Percentiles rank a stretch among this genome's conserved stretches.
Evolutionary conservation across 179 eudicot genomes (phyloP).

Genomic region (Silene vulgaris): DNA sequence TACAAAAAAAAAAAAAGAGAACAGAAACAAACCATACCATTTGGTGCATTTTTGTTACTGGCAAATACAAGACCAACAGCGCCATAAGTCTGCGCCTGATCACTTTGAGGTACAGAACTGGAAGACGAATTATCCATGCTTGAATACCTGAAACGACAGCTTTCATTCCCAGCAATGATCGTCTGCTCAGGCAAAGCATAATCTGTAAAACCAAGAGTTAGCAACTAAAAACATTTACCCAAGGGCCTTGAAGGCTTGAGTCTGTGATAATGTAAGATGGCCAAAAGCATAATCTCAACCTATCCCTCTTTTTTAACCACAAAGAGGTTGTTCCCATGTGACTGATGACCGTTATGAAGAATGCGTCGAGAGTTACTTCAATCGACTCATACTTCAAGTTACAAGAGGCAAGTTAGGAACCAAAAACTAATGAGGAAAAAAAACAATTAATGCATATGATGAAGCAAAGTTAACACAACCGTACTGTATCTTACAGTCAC

Average conservation of each 20-base stretch:
- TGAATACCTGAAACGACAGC: conserved; percentile 39
- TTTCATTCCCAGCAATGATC: conserved; percentile 66
- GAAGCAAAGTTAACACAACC: neutral
- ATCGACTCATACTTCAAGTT: neutral
- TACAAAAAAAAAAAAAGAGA: neutral
- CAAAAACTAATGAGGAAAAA: neutral
- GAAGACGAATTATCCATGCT: conserved; percentile 20
- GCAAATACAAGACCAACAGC: conserved; percentile 70
- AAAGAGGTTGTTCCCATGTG: neutral
- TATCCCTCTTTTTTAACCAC: neutral
- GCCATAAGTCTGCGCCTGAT: conserved; percentile 18
- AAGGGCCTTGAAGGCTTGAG: neutral
- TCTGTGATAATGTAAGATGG: neutral
- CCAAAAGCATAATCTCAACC: neutral
- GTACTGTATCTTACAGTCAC: neutral
- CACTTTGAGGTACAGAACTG: conserved; percentile 12
- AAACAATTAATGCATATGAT: neutral
- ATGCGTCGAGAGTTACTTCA: neutral
- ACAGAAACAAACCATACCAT: conserved; percentile 37
- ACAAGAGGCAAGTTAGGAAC: conserved; percentile 3
- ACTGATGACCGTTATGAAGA: neutral
- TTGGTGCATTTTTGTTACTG: conserved; percentile 40
- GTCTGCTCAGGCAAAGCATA: conserved; percentile 51
- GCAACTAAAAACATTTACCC: neutral
- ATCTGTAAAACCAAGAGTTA: conserved; percentile 48